Base-by-base conservation (phyloP, 495 filamentous ascomycete species). In the Lasiosphaeria ovina region DNA sequence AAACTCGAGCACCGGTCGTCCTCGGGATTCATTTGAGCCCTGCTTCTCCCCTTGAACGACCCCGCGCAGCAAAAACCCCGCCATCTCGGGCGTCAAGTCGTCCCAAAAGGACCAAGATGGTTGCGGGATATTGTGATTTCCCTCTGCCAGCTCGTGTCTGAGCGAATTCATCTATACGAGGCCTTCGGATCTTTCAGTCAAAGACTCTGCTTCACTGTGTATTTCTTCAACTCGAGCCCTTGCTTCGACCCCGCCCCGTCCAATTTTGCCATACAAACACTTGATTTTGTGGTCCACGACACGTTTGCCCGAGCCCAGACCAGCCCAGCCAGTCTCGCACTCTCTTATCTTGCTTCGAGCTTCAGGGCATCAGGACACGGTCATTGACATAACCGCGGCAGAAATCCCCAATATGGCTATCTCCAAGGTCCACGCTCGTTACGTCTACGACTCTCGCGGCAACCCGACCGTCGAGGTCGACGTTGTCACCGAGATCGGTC, bases 391-490 rank as follows among this genome's bases (percentile, higher is more conserved):
- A 53, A 53, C 51, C 35, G 31, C 16, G 3, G 54, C 53, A 66
- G 63, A 66, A 59, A 31, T 57, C 57, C 54, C 34, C 63, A 91
- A 69, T 60, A 99, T 98, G 95, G 81, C 88, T 72, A 98, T 99
- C 83, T 86, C 89, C 74, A 97, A 97, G 86, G 90, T 99, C 77
- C 92, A 98, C 86, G 95, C 94, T 72, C 93, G 95, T 72, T 91
- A 87, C 66, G 92, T 99, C 81, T 99, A 99, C 84, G 95, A 99
- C 87, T 98, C 94, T 75, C 95, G 95, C 74, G 95, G 94, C 74
- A 98, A 96, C 84, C 91, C 92, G 66, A 96, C 92, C 74, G 91
- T 93, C 70, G 79, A 83, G 75, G 95, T 98, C 66, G 95, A 98
- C 75, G 86, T 99, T 72, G 88, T 95, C 78, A 98, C 93, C 64